Evolutionary conservation across 2,329 filamentous ascomycete genomes (phyloP).

Genomic region (Pseudocercospora pini-densiflorae): DNA sequence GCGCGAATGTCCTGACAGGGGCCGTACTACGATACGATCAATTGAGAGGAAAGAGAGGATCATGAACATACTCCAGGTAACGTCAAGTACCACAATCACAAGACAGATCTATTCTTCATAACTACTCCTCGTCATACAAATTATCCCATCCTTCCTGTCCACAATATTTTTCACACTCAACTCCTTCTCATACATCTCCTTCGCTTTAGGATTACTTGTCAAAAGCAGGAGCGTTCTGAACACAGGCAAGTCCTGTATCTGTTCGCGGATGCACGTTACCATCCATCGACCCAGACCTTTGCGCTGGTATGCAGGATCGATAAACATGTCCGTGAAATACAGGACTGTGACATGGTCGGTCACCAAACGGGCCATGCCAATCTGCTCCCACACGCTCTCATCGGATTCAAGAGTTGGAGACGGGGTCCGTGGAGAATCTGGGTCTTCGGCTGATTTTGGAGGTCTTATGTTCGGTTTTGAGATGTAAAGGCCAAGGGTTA

Average conservation of each 20-base stretch:
- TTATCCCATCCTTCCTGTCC: conserved; percentile 17
- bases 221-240: conserved; percentile 31
- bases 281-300: conserved; percentile 34
- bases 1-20: conserved; percentile 55
- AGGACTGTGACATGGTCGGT: conserved; percentile 34
- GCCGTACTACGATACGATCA: conserved; percentile 56
- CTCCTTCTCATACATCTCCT: conserved; percentile 29
- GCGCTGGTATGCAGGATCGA: conserved; percentile 25
- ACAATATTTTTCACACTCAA: conserved; percentile 30
- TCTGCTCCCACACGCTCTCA: conserved; percentile 27
- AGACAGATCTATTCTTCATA: neutral
- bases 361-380: conserved; percentile 36
- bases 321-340: conserved; percentile 37
- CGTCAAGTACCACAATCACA: neutral
- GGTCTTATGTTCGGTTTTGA: conserved; percentile 5
- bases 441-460: conserved; percentile 17
- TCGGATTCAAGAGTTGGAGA: conserved; percentile 29
- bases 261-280: conserved; percentile 29
- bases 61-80: neutral
- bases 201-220: conserved; percentile 24
- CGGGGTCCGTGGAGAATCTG: conserved; percentile 32
- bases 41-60: conserved; percentile 30
- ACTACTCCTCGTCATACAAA: conserved; percentile 22
- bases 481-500: conserved; percentile 36
- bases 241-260: conserved; percentile 27